Base-by-base conservation (phyloP, 169 alveolate species). In the Besnoitia besnoiti region DNA sequence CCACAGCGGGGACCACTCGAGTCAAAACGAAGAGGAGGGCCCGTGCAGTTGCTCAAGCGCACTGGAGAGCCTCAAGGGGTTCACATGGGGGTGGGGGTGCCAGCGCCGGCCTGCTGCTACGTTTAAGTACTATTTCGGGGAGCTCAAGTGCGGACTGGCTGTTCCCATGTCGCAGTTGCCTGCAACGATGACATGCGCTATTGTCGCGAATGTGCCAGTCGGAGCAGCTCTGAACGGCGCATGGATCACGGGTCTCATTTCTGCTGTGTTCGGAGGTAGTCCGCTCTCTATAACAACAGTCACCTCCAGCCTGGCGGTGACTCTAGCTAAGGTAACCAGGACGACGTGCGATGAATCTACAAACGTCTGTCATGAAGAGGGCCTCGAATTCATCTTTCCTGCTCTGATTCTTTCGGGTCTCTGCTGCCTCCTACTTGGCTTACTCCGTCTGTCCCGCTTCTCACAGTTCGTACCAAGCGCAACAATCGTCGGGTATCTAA, bases 91-190 rank as follows among this genome's bases (percentile, higher is more conserved):
- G 19, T 77, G 87, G 87, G 55, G 59, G 59, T 77, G 10, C 40
- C 87, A 77, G 87, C 4, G 59, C 37, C 55, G 33, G 12, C 87
- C 87, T 8, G 12, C 33, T 3, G 87, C 87, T 3, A 40, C 87
- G 14, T 27, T 37, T 51, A 37, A 30, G 3, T 19, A 77, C 37
- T 77, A 77, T 55, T 24, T 77, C 39, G 87, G 87, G 7, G 87
- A 77, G 40, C 87, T 77, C n/a, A 39, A 77, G 55, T 77, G 40
- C 2, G 87, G 87, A 24, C 14, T 77, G n/a, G 87, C 87, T 39
- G 87, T 89, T n/a, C 88, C 92, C 5, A 40, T 89, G 42, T 62
- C 92, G 3, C 49, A 42, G 51, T 50, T 89, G 67, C 92, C 92
- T 35, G 80, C 92, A 35, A 80, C 92, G 14, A 73, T 89, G 87